phyloP scores from a whole-genome alignment of 2,329 filamentous ascomycete species.

The Lasiodiplodia theobromae region DNA sequence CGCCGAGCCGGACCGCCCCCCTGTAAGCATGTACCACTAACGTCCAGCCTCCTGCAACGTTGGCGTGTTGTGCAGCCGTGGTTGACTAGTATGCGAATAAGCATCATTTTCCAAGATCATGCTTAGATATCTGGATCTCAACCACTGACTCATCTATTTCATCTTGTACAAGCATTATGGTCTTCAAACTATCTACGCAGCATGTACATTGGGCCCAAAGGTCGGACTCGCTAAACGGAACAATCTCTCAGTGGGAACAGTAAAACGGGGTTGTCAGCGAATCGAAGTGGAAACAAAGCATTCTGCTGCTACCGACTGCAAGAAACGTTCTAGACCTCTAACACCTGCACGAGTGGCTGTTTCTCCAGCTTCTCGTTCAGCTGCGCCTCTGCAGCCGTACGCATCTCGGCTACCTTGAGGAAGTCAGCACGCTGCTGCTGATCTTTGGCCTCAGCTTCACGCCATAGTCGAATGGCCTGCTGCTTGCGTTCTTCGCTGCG shows the following conservation, averaged over 20 bases:
- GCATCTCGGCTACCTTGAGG: slow-evolving; percentile 34
- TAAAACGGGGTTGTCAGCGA: neutral
- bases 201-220: neutral
- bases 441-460: slow-evolving; percentile 47
- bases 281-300: neutral
- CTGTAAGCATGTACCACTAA: neutral
- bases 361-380: slow-evolving; percentile 12
- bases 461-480: slow-evolving; percentile 43
- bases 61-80: neutral
- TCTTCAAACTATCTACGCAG: slow-evolving; percentile 7
- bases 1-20: neutral
- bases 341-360: neutral
- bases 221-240: neutral
- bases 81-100: neutral
- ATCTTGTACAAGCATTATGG: neutral
- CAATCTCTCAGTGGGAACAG: neutral
- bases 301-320: neutral
- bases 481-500: slow-evolving; percentile 51
- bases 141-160: neutral
- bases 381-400: neutral
- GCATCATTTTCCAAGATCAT: neutral
- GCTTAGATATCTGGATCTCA: neutral
- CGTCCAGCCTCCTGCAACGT: neutral
- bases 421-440: slow-evolving; percentile 46
- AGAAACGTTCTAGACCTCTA: neutral